Evolutionary conservation across 495 filamentous ascomycete genomes (phyloP).

Genomic region (Hypoxylon crocopeplum): DNA sequence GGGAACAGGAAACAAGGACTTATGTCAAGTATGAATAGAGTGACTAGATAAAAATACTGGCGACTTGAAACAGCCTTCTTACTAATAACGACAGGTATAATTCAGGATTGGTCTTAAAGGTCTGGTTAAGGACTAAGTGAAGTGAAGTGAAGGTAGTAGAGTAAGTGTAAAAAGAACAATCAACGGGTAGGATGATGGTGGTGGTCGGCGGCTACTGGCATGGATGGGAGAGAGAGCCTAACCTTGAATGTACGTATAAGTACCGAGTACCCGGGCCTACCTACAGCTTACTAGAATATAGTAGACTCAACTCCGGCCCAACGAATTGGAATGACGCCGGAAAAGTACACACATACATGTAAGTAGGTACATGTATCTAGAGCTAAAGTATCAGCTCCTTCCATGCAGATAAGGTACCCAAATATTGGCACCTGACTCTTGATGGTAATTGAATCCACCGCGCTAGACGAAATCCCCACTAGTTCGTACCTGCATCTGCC

Average conservation of each 20-base stretch:
- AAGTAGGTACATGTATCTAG: constrained; percentile 1
- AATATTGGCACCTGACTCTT: constrained; percentile 32
- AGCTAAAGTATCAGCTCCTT: not conserved
- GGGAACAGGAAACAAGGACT: not conserved
- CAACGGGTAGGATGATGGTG: too few relatives aligned
- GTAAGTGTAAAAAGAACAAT: not conserved
- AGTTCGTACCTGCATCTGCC: constrained; percentile 32
- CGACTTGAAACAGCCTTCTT: not conserved
- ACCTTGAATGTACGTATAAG: constrained; percentile 10
- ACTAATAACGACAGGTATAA: constrained; percentile 1
- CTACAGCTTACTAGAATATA: constrained; percentile 1
- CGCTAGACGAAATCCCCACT: constrained; percentile 24
- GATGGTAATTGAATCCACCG: constrained; percentile 14
- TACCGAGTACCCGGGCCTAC: constrained; percentile 18
- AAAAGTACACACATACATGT: constrained; percentile 14
- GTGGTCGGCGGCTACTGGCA: constrained; percentile 10
- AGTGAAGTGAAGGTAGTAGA: constrained; percentile 3
- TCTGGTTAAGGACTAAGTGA: not conserved
- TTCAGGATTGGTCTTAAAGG: not conserved
- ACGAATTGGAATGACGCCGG: constrained; percentile 22
- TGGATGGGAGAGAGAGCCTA: constrained; percentile 19
- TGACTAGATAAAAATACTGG: constrained; percentile 2
- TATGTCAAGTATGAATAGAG: constrained; percentile 6
- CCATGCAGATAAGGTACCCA: constrained; percentile 16
- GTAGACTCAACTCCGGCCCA: not conserved